These are phyloP conservation scores for Chaetomium olivaceum DNA, from an alignment of 2,329 filamentous ascomycete genomes.

Conservation along the genomic window DNA sequence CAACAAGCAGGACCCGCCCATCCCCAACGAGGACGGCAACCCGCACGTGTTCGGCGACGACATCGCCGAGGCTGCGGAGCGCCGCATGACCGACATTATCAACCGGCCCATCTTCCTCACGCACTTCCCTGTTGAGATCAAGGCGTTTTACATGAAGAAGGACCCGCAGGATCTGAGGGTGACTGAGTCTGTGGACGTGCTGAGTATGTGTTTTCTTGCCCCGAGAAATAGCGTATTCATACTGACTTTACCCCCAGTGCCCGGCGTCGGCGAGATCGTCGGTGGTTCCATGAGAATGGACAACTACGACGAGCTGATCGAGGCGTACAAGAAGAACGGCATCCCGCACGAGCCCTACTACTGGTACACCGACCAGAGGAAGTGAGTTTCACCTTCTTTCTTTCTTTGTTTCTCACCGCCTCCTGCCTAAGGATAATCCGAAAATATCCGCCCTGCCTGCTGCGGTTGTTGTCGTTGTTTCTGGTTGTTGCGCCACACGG, in stretches of 20 bases:
- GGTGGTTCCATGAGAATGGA: slow-evolving; percentile 97
- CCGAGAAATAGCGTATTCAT: neutral
- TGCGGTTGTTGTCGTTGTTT: neutral
- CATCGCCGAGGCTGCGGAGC: slow-evolving; percentile 96
- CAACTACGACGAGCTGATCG: slow-evolving; percentile 84
- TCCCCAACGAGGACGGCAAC: slow-evolving; percentile 89
- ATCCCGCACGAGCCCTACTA: slow-evolving; percentile 58
- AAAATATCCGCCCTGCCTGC: neutral
- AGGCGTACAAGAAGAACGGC: slow-evolving; percentile 81
- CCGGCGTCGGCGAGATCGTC: slow-evolving; percentile 94
- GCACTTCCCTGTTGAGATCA: slow-evolving; percentile 96
- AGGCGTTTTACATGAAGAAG: slow-evolving; percentile 99
- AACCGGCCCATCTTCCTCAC: slow-evolving; percentile 94
- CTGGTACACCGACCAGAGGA: slow-evolving; percentile 94
- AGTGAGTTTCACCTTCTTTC: slow-evolving; percentile 60
- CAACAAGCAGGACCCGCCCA: slow-evolving; percentile 72
- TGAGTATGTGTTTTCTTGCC: slow-evolving; percentile 37
- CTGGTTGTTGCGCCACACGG: neutral
- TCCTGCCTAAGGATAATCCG: neutral
- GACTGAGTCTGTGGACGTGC: slow-evolving; percentile 84
- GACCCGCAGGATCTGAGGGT: slow-evolving; percentile 76
- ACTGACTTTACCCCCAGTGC: slow-evolving; percentile 52
- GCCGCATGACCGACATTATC: slow-evolving; percentile 95
- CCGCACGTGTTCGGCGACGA: slow-evolving; percentile 93
- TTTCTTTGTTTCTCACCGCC: neutral